A percentile compares a stretch with the other conserved stretches of the same genome.
These are phyloP conservation scores for Hypomontagnella monticulosa DNA, from an alignment of 495 filamentous ascomycete genomes.

Conservation along the genomic window DNA sequence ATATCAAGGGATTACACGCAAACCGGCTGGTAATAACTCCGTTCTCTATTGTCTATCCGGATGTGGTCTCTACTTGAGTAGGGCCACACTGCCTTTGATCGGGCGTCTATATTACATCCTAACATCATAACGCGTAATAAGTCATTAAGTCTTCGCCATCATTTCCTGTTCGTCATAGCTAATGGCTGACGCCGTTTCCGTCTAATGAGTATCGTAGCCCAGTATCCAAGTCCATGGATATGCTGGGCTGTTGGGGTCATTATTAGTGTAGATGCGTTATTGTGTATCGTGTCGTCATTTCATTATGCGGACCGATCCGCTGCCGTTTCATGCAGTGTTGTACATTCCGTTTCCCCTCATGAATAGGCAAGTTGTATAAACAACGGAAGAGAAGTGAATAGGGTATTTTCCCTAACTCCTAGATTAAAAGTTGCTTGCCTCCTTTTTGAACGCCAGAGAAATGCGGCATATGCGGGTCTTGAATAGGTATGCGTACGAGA, in stretches of 20 bases:
- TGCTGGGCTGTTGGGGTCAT: conserved; percentile 20
- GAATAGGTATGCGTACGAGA: conserved; percentile 10
- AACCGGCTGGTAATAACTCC: background rate
- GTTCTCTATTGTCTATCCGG: conserved; percentile 19
- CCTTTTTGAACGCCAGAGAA: conserved; percentile 18
- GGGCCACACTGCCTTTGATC: background rate
- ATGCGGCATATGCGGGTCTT: conserved; percentile 35
- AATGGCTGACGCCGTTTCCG: conserved; percentile 10
- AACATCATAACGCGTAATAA: conserved; percentile 32
- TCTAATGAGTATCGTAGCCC: conserved; percentile 1
- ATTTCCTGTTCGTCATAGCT: conserved; percentile 23
- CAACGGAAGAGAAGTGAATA: conserved; percentile 25
- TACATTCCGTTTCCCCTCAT: conserved; percentile 21
- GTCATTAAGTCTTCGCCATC: conserved; percentile 28
- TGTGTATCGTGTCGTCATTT: conserved; percentile 16
- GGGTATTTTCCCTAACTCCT: background rate
- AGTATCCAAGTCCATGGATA: conserved; percentile 22
- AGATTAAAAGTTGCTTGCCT: conserved; percentile 39
- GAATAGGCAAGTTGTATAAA: conserved; percentile 29
- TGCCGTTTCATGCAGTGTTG: conserved; percentile 32
- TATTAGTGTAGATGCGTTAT: conserved; percentile 24
- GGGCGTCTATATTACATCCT: conserved; percentile 23
- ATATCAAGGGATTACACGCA: no score
- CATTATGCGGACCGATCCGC: conserved; percentile 12
- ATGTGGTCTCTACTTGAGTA: background rate